Base-by-base conservation (phyloP, 352 stramenopile genomes). In the Aphanomyces invadans region DNA sequence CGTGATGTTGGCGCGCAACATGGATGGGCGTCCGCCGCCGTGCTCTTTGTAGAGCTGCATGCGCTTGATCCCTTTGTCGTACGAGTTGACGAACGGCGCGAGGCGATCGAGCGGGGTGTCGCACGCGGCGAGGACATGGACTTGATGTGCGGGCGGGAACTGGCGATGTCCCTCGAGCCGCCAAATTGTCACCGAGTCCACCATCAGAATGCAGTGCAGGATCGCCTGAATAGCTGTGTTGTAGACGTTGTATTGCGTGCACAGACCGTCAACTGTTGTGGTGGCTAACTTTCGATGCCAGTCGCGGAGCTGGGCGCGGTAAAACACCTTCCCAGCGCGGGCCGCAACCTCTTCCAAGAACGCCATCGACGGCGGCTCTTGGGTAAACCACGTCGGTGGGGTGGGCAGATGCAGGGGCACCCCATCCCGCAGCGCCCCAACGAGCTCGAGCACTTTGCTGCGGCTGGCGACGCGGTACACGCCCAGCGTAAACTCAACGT, bases 31-130 rank as follows among this genome's bases (percentile, higher is more conserved):
- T 10, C 49, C 49, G 23, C 17, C 49, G 4, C 23, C 23, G 15
- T 65, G 68, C 62, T 88, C 81, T 31, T 77, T 83, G 59, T 82
- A 87, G 2, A 93, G 54, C 10, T 70, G 52, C 3, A 91, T 60
- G n/a, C 81, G 79, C 44, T 80, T 88, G 21, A 90, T 83, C 29
- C 82, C 76, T 5, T 71, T 63, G 31, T 90, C 80, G 9, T 76
- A 72, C 70, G 75, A 84, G 19, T 82, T 63, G 2, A 83, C 19
- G 56, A 93, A 93, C 4, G 84, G 77, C 29, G 72, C 28, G 1
- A 89, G 28, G 10, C 84, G 74, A 62, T 93, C 82, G 0, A 80
- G 77, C 0, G 79, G 80, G 7, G 89, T 60, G 5, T 84, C 74
- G 0, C 78, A 87, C 19, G 73, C 76, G 19, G 78, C 79, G 4